phyloP scores from a whole-genome alignment of 23 red algal genomes.

The Agarophyton chilense region DNA sequence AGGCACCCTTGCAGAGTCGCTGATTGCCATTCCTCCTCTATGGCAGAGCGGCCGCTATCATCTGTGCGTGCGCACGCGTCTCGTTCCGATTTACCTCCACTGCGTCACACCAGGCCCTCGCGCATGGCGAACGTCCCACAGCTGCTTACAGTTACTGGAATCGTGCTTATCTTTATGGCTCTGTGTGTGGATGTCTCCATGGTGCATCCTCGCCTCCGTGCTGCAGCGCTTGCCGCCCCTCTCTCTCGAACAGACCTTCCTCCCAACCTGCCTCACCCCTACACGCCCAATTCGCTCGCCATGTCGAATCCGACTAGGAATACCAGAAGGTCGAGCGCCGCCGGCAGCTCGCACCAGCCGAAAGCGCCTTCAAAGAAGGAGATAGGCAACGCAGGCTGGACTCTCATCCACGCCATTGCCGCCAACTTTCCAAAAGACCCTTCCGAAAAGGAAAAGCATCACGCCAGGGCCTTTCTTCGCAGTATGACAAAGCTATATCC shows the following conservation, averaged over 20 bases:
- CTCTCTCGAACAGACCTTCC: neutral
- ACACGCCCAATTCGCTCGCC: neutral
- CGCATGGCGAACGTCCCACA: neutral
- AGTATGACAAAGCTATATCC: constrained; percentile 67
- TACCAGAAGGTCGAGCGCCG: neutral
- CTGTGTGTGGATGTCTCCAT: neutral
- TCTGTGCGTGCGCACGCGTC: neutral
- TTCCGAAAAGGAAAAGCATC: constrained; percentile 36
- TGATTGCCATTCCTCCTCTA: neutral
- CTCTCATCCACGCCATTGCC: constrained; percentile 69
- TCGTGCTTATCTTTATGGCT: neutral
- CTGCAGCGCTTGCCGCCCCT: constrained; percentile 8
- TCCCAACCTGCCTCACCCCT: too few relatives aligned
- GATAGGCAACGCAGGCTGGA: constrained; percentile 73
- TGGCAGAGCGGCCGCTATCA: neutral
- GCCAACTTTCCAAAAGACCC: constrained; percentile 72
- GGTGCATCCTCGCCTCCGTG: neutral
- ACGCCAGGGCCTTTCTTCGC: constrained; percentile 64
- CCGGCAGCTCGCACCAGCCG: neutral
- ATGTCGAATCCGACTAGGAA: neutral
- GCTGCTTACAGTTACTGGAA: constrained; percentile 48
- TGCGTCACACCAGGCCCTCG: neutral
- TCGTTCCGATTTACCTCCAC: neutral
- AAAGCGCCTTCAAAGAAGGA: constrained; percentile 56
- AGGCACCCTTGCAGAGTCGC: neutral